phyloP scores from a whole-genome alignment of 768 basidiomycete genomes.

The Auricularia sp. region DNA sequence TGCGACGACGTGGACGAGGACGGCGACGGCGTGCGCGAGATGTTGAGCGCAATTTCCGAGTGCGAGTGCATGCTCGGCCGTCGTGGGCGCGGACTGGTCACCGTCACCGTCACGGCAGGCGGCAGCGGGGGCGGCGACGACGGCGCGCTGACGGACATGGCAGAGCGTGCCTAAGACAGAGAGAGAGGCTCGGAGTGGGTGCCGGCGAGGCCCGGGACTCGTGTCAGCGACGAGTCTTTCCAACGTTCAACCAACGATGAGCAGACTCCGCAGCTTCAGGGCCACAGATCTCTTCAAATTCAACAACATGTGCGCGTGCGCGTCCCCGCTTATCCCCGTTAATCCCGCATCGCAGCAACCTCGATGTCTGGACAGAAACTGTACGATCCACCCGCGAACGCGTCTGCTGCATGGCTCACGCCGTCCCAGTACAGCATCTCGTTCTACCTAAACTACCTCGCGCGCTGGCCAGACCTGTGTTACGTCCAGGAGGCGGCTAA shows the following conservation, averaged over 20 bases:
- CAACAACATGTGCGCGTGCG: constrained; percentile 64
- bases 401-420: not conserved
- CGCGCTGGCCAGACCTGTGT: constrained; percentile 88
- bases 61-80: not conserved
- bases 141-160: not conserved
- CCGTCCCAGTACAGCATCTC: constrained; percentile 63
- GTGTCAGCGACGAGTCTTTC: too few relatives aligned
- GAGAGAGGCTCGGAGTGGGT: too few relatives aligned
- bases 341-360: constrained; percentile 45
- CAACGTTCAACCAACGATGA: constrained; percentile 40
- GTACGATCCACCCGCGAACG: constrained; percentile 32
- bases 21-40: not conserved
- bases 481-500: constrained; percentile 71
- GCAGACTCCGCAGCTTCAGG: constrained; percentile 73
- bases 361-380: constrained; percentile 97
- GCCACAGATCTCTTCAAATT: constrained; percentile 87
- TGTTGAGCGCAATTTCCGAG: not conserved
- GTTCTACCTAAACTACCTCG: constrained; percentile 83
- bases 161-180: not conserved
- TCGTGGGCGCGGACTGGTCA: not conserved
- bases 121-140: not conserved
- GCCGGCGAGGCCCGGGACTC: too few relatives aligned
- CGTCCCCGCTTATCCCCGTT: not conserved
- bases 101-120: not conserved
- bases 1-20: not conserved